phyloP scores from a whole-genome alignment of 2,329 filamentous ascomycete species.

The Cladophialophora carrionii region DNA sequence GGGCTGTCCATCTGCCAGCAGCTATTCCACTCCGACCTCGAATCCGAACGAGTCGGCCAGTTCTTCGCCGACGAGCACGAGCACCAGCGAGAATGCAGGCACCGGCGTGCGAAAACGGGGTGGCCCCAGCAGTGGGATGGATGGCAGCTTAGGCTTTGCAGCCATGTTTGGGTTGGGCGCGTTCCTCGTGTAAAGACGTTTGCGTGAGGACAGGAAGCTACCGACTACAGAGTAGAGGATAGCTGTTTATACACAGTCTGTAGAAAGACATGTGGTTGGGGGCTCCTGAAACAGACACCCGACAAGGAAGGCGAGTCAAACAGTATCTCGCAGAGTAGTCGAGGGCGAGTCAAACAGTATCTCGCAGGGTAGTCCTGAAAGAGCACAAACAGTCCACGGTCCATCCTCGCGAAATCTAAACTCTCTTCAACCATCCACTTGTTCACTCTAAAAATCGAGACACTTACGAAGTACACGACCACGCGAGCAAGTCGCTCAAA shows the following conservation, averaged over 20 bases:
- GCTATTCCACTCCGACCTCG: constrained; percentile 8
- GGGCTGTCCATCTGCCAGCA: constrained; percentile 21
- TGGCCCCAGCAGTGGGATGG: neutral
- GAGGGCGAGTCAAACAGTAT: too few relatives aligned
- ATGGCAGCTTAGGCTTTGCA: constrained; percentile 19
- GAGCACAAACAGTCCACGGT: too few relatives aligned
- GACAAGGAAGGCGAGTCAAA: too few relatives aligned
- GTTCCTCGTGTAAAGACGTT: neutral
- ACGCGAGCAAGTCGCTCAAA: too few relatives aligned
- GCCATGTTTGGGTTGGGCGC: constrained; percentile 24
- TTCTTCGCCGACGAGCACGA: constrained; percentile 9
- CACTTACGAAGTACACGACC: too few relatives aligned
- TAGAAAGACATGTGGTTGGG: neutral
- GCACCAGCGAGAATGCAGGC: constrained; percentile 14
- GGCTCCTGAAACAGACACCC: too few relatives aligned
- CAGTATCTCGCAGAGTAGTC: too few relatives aligned
- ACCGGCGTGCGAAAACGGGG: constrained; percentile 7
- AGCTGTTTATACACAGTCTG: neutral
- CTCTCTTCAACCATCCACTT: too few relatives aligned
- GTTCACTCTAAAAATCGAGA: too few relatives aligned
- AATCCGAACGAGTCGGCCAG: constrained; percentile 1
- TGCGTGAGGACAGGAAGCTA: neutral
- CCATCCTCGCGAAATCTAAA: too few relatives aligned
- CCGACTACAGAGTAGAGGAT: neutral
- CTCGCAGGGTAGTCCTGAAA: too few relatives aligned